Percentiles rank a stretch among this genome's conserved stretches.
These are phyloP conservation scores for Rubus idaeus DNA, from an alignment of 306 rosid species.

Conservation along the genomic window DNA sequence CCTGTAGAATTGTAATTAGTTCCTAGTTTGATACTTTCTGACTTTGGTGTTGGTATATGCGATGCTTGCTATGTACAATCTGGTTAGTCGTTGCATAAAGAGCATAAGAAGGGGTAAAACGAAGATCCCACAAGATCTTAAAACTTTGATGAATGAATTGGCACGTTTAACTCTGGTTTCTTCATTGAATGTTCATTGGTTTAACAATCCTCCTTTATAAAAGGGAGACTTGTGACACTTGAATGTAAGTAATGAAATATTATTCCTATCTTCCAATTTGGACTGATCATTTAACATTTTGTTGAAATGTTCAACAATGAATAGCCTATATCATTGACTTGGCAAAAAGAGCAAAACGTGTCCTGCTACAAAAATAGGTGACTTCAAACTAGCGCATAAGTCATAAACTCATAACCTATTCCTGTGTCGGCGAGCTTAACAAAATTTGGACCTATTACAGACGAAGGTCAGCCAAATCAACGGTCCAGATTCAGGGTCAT, in stretches of 20 bases:
- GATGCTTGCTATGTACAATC: neutral
- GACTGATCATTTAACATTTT: too few species aligned
- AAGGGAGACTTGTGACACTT: too few species aligned
- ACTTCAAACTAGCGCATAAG: neutral
- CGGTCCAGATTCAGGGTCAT: neutral
- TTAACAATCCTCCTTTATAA: too few species aligned
- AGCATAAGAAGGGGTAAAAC: too few species aligned
- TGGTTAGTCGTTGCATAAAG: neutral
- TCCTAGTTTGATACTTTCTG: neutral
- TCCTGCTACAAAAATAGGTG: neutral
- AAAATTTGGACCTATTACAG: neutral
- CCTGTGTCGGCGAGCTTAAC: constrained; percentile 19
- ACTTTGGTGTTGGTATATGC: neutral
- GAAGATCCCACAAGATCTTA: too few species aligned
- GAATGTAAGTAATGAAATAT: too few species aligned
- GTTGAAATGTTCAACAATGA: neutral
- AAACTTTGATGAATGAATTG: too few species aligned
- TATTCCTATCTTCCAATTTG: neutral
- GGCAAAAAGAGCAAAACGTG: neutral
- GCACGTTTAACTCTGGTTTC: too few species aligned
- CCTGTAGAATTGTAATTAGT: neutral
- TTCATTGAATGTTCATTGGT: too few species aligned
- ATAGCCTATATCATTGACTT: neutral
- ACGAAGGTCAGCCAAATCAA: neutral
- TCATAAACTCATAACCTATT: too few species aligned